Evolutionary conservation across 768 basidiomycete genomes (phyloP).

Genomic region (Suillus alpinus): DNA sequence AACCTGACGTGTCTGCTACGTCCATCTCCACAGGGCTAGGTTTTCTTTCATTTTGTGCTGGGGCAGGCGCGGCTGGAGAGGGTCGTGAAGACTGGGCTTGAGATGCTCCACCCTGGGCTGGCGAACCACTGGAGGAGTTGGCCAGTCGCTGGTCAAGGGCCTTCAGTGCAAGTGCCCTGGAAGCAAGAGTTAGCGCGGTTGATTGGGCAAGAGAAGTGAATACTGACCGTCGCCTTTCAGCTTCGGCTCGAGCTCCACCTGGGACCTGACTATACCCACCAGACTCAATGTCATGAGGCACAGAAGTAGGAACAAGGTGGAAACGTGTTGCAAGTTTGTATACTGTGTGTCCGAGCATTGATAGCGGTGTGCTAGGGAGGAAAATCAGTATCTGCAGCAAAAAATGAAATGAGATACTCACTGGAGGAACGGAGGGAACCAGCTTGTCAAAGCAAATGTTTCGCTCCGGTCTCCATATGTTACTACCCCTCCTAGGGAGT

Average conservation of each 20-base stretch:
- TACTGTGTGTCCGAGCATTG: conserved; percentile 62
- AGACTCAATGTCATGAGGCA: conserved; percentile 61
- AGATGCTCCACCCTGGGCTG: conserved; percentile 29
- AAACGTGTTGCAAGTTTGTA: conserved; percentile 66
- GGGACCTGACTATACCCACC: conserved; percentile 74
- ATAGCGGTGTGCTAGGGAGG: conserved; percentile 62
- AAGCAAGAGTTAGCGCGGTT: conserved; percentile 9
- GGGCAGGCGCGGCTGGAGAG: conserved; percentile 27
- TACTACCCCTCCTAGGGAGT: conserved; percentile 57
- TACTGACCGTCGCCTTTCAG: conserved; percentile 85
- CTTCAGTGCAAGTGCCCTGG: conserved; percentile 91
- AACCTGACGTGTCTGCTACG: conserved; percentile 12
- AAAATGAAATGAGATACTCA: conserved; percentile 41
- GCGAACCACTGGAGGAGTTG: conserved; percentile 38
- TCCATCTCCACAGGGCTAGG: conserved; percentile 20
- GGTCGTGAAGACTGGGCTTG: conserved; percentile 26
- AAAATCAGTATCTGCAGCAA: conserved; percentile 1
- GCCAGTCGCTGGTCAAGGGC: conserved; percentile 93
- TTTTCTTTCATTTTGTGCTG: conserved; percentile 32
- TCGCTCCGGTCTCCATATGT: conserved; percentile 93
- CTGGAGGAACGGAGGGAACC: conserved; percentile 98
- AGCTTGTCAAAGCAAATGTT: conserved; percentile 90
- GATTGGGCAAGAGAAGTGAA: not conserved
- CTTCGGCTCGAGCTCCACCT: conserved; percentile 91
- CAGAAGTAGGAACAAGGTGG: conserved; percentile 67